Base-by-base conservation (phyloP, 2,329 filamentous ascomycete genomes). In the Sarocladium kiliense region DNA sequence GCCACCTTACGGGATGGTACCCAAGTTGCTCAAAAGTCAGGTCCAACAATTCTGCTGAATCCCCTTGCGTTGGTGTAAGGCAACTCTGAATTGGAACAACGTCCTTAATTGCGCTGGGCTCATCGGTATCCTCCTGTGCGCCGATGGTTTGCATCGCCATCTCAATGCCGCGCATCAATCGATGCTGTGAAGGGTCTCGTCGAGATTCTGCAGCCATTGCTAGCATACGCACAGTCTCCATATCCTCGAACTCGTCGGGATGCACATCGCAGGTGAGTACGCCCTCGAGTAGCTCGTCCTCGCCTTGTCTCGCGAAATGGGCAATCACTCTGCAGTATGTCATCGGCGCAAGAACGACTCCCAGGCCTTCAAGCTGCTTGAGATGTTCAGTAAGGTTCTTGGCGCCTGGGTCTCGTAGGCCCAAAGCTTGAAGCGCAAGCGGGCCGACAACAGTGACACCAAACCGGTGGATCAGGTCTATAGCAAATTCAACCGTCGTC, bases 361-460 rank as follows among this genome's bases (percentile, higher is more conserved):
- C 84, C 5, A 82, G 73, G 53, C 77, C 71, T 57, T 80, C 74
- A 2, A 96, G 74, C 54, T 83, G 77, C 25, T 76, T 67, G 25
- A 96, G 77, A 30, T 83, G 81, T 1, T 73, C 66, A 23, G 76
- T 64, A n/a, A 94, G 73, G 6, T 77, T 79, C 30, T 77, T 71
- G 0, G 82, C 68, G 10, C 78, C 78, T 1, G 74, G 68, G 54
- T 88, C 82, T 63, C 89, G 80, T 11, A 87, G 68, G 3, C 86
- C 89, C 68, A 96, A 83, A 45, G 92, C 86, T 60, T 91, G 87
- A 19, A 96, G 67, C 3, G 90, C 88, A 18, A 87, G 73, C 0
- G 91, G 87, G 0, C 91, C 91, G 58, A 96, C 86, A 34, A 77
- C 74, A 49, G 82, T 77, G 4, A 95, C 74, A 2, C 88, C 88